Evolutionary conservation across 768 basidiomycete species (phyloP).

Genomic region (Fomitopsis pulvina): DNA sequence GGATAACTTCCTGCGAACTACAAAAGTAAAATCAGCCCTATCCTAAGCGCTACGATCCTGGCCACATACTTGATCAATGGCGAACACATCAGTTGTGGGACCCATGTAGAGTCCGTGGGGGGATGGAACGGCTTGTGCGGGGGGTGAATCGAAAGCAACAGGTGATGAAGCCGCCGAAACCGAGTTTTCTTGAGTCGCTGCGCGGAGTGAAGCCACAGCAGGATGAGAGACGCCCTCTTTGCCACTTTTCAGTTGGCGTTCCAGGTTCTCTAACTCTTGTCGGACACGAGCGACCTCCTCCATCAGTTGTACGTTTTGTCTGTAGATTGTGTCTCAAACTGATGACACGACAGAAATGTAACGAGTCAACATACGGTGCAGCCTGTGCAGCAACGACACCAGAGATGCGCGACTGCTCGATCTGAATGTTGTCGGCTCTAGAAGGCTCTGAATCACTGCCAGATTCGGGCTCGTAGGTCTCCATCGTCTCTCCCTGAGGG

Average conservation of each 20-base stretch:
- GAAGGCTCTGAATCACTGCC: background rate
- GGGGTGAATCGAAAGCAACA: background rate
- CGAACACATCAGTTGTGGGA: background rate
- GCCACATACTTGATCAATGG: background rate
- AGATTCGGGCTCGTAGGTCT: background rate
- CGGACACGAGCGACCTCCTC: background rate
- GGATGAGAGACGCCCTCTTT: background rate
- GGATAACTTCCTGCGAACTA: background rate
- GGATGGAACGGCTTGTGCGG: background rate
- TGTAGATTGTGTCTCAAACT: background rate
- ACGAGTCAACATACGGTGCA: background rate
- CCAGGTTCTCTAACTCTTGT: background rate
- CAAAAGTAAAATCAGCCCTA: background rate
- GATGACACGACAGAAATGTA: background rate
- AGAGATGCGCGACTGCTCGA: background rate
- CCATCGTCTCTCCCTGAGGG: background rate
- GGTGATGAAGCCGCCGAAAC: background rate
- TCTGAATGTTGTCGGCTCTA: background rate
- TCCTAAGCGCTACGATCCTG: background rate
- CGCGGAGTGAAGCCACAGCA: background rate
- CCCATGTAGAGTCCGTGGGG: background rate
- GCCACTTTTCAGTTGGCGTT: background rate
- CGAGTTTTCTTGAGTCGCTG: background rate
- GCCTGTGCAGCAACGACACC: background rate
- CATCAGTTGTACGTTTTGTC: background rate